A percentile compares a stretch with the other conserved stretches of the same genome.
These are phyloP conservation scores for Gastroboletus turbinatus DNA, from an alignment of 1,284 basidiomycete genomes.

Conservation along the genomic window DNA sequence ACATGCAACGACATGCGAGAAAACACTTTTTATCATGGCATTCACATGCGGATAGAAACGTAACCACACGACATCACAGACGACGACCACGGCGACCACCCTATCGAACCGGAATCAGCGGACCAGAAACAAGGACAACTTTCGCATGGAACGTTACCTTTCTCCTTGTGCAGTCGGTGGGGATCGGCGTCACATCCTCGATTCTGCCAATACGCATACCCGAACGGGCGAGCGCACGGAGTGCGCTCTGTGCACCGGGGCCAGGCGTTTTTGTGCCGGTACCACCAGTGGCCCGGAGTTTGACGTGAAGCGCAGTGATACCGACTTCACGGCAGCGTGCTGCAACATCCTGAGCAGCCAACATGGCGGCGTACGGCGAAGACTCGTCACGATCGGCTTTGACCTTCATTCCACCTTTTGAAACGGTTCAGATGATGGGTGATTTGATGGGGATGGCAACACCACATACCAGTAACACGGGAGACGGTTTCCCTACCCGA, in stretches of 20 bases:
- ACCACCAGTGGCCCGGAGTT: slow-evolving; percentile 97
- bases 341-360: slow-evolving; percentile 97
- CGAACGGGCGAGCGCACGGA: slow-evolving; percentile 97
- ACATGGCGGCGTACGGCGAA: slow-evolving; percentile 98
- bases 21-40: slow-evolving; percentile 14
- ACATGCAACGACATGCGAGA: slow-evolving; percentile 36
- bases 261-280: slow-evolving; percentile 99
- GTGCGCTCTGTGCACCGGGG: slow-evolving; percentile 96
- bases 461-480: slow-evolving; percentile 85
- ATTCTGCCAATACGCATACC: slow-evolving; percentile 99
- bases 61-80: slow-evolving; percentile 55
- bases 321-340: slow-evolving; percentile 97
- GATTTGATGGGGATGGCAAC: background rate
- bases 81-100: slow-evolving; percentile 99
- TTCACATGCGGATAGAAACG: slow-evolving; percentile 10
- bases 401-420: slow-evolving; percentile 96
- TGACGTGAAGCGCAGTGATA: slow-evolving; percentile 96
- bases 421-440: background rate
- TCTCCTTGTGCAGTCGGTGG: slow-evolving; percentile 95
- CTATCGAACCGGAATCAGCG: slow-evolving; percentile 42
- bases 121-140: background rate
- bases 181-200: slow-evolving; percentile 96
- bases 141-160: slow-evolving; percentile 57
- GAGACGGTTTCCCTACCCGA: slow-evolving; percentile 99
- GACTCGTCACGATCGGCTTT: slow-evolving; percentile 99